Evolutionary conservation across 2,329 filamentous ascomycete species (phyloP).

Genomic region (Xylaria sp.): DNA sequence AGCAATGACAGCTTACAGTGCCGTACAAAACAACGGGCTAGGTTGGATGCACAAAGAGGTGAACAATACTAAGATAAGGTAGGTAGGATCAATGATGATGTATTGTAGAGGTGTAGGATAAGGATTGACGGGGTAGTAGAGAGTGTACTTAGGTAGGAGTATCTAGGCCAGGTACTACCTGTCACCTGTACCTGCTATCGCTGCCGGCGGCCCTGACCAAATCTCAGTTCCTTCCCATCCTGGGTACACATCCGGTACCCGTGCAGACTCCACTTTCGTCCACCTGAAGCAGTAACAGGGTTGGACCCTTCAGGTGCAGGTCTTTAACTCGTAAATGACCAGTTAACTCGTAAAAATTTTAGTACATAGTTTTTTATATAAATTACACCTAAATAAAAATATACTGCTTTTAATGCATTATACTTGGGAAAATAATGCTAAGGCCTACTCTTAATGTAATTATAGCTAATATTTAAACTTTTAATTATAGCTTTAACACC

Average conservation of each 20-base stretch:
- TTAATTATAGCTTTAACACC: too few relatives aligned
- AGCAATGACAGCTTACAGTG: constrained; percentile 1
- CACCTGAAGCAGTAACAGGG: too few relatives aligned
- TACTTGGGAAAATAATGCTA: too few relatives aligned
- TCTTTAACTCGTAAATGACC: too few relatives aligned
- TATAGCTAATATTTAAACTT: too few relatives aligned
- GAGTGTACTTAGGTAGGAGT: neutral
- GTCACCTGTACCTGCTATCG: neutral
- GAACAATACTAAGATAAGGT: constrained; percentile 3
- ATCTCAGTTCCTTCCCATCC: neutral
- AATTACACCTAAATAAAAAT: too few relatives aligned
- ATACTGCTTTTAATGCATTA: too few relatives aligned
- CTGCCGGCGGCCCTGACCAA: constrained; percentile 2
- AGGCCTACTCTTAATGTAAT: too few relatives aligned
- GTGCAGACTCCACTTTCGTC: too few relatives aligned
- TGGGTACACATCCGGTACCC: neutral
- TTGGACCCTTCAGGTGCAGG: too few relatives aligned
- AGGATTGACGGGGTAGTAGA: neutral
- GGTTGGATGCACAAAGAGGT: constrained; percentile 5
- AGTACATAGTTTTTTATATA: too few relatives aligned
- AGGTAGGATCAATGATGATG: neutral
- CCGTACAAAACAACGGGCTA: constrained; percentile 1
- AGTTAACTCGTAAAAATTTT: too few relatives aligned
- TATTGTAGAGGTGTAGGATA: constrained; percentile 5
- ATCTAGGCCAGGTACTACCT: neutral